A percentile compares a stretch with the other conserved stretches of the same genome.
Evolutionary conservation across 192 early-diverging fungal genomes (phyloP).

Genomic region (Backusella australiensis): DNA sequence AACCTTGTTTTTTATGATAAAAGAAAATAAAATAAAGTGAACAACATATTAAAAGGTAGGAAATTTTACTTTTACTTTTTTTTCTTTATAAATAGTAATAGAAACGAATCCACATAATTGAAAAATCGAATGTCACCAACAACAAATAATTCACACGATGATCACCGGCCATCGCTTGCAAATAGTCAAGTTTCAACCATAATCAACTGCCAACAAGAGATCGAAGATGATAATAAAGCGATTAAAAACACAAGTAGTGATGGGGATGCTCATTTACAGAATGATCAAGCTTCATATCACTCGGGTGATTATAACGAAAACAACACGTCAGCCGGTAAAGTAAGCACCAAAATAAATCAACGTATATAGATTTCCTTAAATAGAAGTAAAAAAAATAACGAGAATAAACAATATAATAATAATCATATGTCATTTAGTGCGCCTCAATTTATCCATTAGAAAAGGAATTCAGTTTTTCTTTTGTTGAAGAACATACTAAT

Average conservation of each 20-base stretch:
- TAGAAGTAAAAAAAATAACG: neutral
- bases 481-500: neutral
- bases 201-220: neutral
- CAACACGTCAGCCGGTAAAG: neutral
- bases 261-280: neutral
- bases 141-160: neutral
- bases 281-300: neutral
- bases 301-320: neutral
- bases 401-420: neutral
- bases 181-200: neutral
- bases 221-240: neutral
- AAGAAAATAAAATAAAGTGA: neutral
- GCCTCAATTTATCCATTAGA: neutral
- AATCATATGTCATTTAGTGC: neutral
- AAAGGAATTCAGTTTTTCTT: neutral
- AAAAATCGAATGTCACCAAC: neutral
- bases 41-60: neutral
- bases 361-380: neutral
- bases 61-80: neutral
- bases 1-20: neutral
- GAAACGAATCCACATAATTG: neutral
- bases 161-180: neutral
- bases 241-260: neutral
- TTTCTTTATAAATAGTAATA: neutral
- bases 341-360: neutral